Base-by-base conservation (phyloP, 164 flowering plant species). In the Annona squamosa region DNA sequence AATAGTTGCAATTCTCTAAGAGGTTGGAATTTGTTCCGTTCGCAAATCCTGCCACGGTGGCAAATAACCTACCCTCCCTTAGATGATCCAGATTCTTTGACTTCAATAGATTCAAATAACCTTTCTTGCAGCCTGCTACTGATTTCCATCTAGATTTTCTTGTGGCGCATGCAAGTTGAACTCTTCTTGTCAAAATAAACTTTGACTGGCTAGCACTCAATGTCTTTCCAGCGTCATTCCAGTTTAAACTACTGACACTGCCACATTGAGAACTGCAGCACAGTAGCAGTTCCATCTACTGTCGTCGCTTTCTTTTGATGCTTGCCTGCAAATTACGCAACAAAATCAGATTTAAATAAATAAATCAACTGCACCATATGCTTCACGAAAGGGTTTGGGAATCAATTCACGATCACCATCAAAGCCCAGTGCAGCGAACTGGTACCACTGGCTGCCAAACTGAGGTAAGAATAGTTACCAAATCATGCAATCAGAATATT, bases 231-330 rank as follows among this genome's bases (percentile, higher is more conserved):
- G 63, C 79, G 46, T 66, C 74, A 52, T 75, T 78, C 81, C 70
- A 47, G 64, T 72, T 79, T 62, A 69, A 76, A 26, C 62, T 67
- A 47, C 77, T 81, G 72, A 73, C 72, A 71, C 57, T 61, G 76
- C 74, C 71, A 61, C 78, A 78, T 16, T 80, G 72, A 62, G 71
- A 75, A 68, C 72, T 44, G 45, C 64, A 72, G 65, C 68, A 78
- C 7, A 88, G 77, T 63, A 87, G 77, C 77, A 85, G 71, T 80
- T 83, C 89, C 89, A 88, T 86, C 57, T 48, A 62, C 17, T 41
- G 3, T 59, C 17, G 52, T 16, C 13, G 7, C 69, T 64, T 48
- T 42, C 65, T 5, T 46, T 2, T 66, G 18, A 42, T 66, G 43
- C 42, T 44, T 17, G 43, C 42, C 68, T 66, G 68, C 46, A 66